Base-by-base conservation (phyloP, 2,329 filamentous ascomycete species). In the Nemania serpens region DNA sequence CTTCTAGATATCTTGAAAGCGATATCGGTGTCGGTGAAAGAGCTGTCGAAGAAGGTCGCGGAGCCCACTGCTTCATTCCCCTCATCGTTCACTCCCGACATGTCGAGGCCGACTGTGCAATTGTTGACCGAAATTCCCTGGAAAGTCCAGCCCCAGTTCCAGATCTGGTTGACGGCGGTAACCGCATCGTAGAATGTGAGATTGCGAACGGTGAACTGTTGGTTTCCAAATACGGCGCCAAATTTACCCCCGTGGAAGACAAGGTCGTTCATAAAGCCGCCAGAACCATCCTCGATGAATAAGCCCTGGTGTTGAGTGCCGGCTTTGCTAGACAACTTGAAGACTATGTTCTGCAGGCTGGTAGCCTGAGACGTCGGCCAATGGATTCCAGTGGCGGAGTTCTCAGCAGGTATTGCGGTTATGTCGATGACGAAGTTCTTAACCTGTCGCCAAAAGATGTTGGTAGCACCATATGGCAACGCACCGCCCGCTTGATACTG, bases 91-190 rank as follows among this genome's bases (percentile, higher is more conserved):
- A 52, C 47, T 10, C 79, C 81, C 5, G 82, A 82, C 81, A 92
- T 88, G 71, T 91, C 87, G 57, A 91, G 79, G 10, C 88, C 89
- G 33, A 90, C 79, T 12, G 78, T 77, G 70, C 88, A 90, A 70
- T 88, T 81, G 68, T 84, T 57, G 20, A 66, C 58, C 5, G 48
- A 46, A 37, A 66, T 63, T 3, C 60, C 54, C 33, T 66, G 89
- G 78, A 90, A 90, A 7, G 86, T 88, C 87, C 88, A 93, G 1
- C 86, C 84, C 90, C 89, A 93, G 72, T 89, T 85, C 89, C 89
- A 93, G 64, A 88, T 84, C 79, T 91, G 87, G 73, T 82, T 84
- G 56, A 92, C 85, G 46, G 88, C 90, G 4, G 87, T 89, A 66
- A 87, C 79, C 62, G 85, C 85, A 61, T 83, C 80, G 67, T 84